Evolutionary conservation across 805 yeast genomes (phyloP), one percentile per base, ranked within the genome.

Genomic region (Yarrowia sp.): DNA sequence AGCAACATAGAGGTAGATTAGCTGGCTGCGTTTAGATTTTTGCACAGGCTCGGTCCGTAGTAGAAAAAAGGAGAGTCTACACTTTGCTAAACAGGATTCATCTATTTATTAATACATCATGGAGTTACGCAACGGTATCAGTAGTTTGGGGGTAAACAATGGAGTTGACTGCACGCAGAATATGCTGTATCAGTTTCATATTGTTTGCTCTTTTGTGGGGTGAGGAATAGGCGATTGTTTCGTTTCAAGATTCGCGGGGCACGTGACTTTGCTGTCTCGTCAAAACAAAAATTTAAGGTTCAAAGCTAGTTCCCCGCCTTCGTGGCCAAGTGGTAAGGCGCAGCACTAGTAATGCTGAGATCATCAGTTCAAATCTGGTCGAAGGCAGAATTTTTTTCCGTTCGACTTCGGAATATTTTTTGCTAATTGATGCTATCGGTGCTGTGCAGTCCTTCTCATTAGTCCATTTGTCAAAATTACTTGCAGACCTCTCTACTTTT

Each of bases 241-340:
- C n/a, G n/a, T n/a, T n/a, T 3, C 13, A 13, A 14, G 22, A 22
- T 9, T 6, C 16, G 10, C 4, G 38, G 29, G 39, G 14, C 56
- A 47, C 41, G 51, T 44, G 51, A 44, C 14, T 19, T 29, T 4
- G 3, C 9, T 16, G 25, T 29, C 51, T 16, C 18, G 9, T 0
- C 4, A 25, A 2, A 16, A 9, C 25, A n/a, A 10, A 42, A 10
- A 6, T 42, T 42, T 29, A 49, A 49, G 58, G 58, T 49, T 33
- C 18, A 10, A 9, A 22, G 4, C 5, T 12, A 21, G 22, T 7
- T 9, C 24, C 19, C 18, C 2, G 58, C 58, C 58, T 49, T 49
- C 58, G 58, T 49, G 58, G 58, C 58, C 58, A 49, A 49, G 58
- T 49, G 58, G 58, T 49, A 49, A 49, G 58, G 58, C 58, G 58